These are phyloP conservation scores for Dentipellis fragilis DNA, from an alignment of 768 basidiomycete species.

Conservation along the genomic window DNA sequence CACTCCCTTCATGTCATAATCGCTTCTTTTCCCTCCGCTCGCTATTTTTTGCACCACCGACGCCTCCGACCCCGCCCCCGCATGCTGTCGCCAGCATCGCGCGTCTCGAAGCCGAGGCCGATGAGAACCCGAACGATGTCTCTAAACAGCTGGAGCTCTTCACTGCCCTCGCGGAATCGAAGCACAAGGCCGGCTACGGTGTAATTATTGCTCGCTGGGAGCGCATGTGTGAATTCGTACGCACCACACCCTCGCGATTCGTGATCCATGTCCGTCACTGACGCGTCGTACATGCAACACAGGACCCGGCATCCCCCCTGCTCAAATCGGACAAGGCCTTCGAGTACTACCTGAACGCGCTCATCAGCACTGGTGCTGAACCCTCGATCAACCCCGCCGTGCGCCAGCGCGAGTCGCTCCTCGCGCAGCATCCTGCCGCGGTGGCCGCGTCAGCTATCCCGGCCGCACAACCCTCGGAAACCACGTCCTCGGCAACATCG, in stretches of 20 bases:
- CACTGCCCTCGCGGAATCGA: constrained; percentile 54
- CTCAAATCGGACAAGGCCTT: constrained; percentile 65
- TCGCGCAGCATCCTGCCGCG: constrained; percentile 24
- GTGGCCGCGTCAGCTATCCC: constrained; percentile 9
- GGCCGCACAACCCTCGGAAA: constrained; percentile 5
- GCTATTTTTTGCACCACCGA: constrained; percentile 6
- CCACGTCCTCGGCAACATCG: constrained; percentile 11
- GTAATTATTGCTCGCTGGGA: constrained; percentile 76
- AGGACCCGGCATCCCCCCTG: constrained; percentile 65
- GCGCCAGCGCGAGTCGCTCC: constrained; percentile 55
- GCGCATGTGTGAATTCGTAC: constrained; percentile 71
- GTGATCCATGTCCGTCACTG: constrained; percentile 1
- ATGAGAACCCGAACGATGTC: constrained; percentile 61
- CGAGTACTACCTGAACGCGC: constrained; percentile 60
- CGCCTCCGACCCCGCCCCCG: constrained; percentile 37
- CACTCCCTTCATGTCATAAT: not conserved
- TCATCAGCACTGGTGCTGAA: constrained; percentile 48
- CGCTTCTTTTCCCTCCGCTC: not conserved
- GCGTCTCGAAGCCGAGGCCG: constrained; percentile 69
- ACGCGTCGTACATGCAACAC: constrained; percentile 1
- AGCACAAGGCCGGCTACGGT: constrained; percentile 59
- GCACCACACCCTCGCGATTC: constrained; percentile 20
- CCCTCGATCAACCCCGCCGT: constrained; percentile 55
- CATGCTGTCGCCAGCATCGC: constrained; percentile 59
- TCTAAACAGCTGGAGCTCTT: constrained; percentile 61